phyloP scores from a whole-genome alignment of 1,284 basidiomycete genomes.

The Baeospora myosura region DNA sequence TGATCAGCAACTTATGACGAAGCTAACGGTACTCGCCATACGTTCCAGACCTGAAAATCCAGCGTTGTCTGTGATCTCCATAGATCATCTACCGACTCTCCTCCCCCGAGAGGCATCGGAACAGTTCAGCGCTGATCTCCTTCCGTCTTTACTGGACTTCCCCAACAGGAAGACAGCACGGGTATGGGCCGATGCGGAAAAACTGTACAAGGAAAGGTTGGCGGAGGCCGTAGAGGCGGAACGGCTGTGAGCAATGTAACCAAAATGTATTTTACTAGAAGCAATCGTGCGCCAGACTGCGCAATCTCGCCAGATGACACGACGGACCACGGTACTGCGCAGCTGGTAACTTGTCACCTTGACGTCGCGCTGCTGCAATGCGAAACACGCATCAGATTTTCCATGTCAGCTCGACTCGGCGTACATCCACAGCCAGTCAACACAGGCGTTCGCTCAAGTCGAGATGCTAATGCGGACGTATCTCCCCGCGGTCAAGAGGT shows the following conservation, averaged over 20 bases:
- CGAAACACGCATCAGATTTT: too few species aligned
- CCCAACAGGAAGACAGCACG: constrained; percentile 60
- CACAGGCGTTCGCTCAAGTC: too few species aligned
- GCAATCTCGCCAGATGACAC: too few species aligned
- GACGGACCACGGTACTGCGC: too few species aligned
- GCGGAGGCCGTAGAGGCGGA: constrained; percentile 49
- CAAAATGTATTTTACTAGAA: too few species aligned
- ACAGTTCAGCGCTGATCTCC: constrained; percentile 87
- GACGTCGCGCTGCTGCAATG: too few species aligned
- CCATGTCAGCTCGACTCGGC: too few species aligned
- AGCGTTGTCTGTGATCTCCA: constrained; percentile 83
- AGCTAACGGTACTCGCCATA: constrained; percentile 2
- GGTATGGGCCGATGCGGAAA: constrained; percentile 90
- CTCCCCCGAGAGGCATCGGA: constrained; percentile 95
- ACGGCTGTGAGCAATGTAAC: constrained; percentile 23
- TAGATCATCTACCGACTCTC: constrained; percentile 95
- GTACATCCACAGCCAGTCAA: too few species aligned
- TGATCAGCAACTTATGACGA: constrained; percentile 6
- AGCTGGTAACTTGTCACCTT: too few species aligned
- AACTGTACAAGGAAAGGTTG: constrained; percentile 77
- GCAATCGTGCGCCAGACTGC: too few species aligned
- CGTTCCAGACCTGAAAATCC: constrained; percentile 59
- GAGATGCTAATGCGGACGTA: too few species aligned
- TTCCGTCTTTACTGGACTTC: constrained; percentile 81
- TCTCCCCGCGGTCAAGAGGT: too few species aligned